Conservation (phyloP, 352 stramenopile genomes). For the Blastocystis sp. region DNA sequence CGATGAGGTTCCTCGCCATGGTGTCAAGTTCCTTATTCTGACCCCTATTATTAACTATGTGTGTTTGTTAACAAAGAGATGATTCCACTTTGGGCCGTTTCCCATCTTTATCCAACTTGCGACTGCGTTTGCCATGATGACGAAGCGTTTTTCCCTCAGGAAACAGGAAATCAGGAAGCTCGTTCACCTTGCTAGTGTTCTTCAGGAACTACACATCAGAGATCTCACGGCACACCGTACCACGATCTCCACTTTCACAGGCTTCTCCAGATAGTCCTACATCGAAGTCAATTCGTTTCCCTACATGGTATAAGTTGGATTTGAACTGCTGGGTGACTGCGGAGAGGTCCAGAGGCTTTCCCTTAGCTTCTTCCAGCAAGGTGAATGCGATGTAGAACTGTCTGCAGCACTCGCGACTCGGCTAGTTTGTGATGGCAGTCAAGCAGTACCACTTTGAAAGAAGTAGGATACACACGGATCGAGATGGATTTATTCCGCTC, state of each 20-base stretch:
- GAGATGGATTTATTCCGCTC: constrained; percentile 65
- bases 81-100: not conserved
- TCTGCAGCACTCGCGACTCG: not conserved
- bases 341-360: not conserved
- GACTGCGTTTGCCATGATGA: not conserved
- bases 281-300: not conserved
- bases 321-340: not conserved
- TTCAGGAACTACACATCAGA: not conserved
- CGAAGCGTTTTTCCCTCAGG: constrained; percentile 1
- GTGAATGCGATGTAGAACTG: constrained; percentile 20
- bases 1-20: not conserved
- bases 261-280: not conserved
- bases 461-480: constrained; percentile 68
- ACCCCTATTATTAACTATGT: constrained; percentile 17
- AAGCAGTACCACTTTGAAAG: constrained; percentile 64
- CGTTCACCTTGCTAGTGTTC: constrained; percentile 35
- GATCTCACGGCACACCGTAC: not conserved
- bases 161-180: constrained; percentile 41
- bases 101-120: not conserved
- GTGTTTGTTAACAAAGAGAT: not conserved
- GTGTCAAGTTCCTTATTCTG: constrained; percentile 39
- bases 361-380: not conserved
- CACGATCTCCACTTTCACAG: not conserved
- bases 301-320: not conserved
- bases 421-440: not conserved